Percentiles rank a stretch among this genome's conserved stretches.
These are phyloP conservation scores for Penicillium nordicum DNA, from an alignment of 2,329 filamentous ascomycete species.

Conservation along the genomic window DNA sequence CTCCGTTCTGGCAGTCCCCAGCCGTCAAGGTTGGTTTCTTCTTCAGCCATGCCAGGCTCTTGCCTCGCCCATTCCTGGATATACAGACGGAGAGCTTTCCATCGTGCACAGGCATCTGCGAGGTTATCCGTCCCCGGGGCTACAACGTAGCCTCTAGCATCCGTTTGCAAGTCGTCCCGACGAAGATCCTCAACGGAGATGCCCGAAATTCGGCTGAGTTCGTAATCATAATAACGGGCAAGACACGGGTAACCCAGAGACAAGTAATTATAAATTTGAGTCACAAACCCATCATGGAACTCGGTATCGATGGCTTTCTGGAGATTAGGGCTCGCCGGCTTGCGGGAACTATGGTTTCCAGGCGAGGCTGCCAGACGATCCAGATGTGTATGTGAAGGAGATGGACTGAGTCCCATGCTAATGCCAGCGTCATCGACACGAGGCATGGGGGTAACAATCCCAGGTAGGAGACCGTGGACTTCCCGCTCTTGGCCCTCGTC, in stretches of 20 bases:
- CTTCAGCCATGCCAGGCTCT: conserved; percentile 66
- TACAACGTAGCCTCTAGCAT: conserved; percentile 71
- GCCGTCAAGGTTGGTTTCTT: conserved; percentile 53
- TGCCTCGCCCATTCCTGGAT: conserved; percentile 87
- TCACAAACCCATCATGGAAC: conserved; percentile 80
- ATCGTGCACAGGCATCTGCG: conserved; percentile 61
- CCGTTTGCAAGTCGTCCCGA: conserved; percentile 63
- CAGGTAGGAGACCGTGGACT: conserved; percentile 14
- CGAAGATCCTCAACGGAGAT: conserved; percentile 67
- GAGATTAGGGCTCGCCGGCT: conserved; percentile 7
- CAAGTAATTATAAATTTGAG: conserved; percentile 95
- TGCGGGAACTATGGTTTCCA: neutral
- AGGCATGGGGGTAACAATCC: conserved; percentile 28
- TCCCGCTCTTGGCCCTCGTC: conserved; percentile 13
- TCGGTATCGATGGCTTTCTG: conserved; percentile 57
- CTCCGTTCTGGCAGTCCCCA: conserved; percentile 60
- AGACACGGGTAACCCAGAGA: conserved; percentile 87
- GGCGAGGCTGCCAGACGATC: conserved; percentile 2
- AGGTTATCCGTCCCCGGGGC: conserved; percentile 49
- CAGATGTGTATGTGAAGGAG: neutral
- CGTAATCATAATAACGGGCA: conserved; percentile 77
- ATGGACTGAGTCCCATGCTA: conserved; percentile 1
- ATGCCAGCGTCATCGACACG: conserved; percentile 12
- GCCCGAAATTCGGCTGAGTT: conserved; percentile 75
- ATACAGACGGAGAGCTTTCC: conserved; percentile 79